Conservation (phyloP, 1,284 basidiomycete genomes). For the Sphaerobolus stellatus region DNA sequence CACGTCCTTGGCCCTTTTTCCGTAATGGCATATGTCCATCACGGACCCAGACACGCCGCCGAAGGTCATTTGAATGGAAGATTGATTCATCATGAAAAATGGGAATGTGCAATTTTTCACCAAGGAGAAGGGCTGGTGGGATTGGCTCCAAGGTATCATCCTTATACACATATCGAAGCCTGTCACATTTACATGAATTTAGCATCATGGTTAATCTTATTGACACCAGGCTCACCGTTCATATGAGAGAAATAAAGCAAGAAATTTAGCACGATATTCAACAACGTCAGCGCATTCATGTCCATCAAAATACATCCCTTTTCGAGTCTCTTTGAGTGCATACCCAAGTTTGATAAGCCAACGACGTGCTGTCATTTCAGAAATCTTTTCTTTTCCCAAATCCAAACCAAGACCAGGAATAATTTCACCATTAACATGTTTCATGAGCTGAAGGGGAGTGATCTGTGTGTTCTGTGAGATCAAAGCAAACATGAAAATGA, state of each 20-base stretch:
- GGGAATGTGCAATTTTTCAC: background rate
- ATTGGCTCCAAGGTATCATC: background rate
- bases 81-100: background rate
- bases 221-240: background rate
- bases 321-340: background rate
- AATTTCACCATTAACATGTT: background rate
- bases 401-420: background rate
- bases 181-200: background rate
- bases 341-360: constrained; percentile 7
- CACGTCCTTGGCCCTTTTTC: no score
- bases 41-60: background rate
- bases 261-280: constrained; percentile 1
- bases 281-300: constrained; percentile 8
- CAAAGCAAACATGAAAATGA: background rate
- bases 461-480: background rate
- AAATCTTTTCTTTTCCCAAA: background rate
- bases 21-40: no score
- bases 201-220: background rate
- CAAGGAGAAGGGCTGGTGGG: background rate
- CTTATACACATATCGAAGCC: background rate
- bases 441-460: background rate
- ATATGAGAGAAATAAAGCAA: background rate
- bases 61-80: background rate
- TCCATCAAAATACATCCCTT: constrained; percentile 10
- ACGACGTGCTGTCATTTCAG: background rate